Evolutionary conservation across 768 basidiomycete species (phyloP).

Genomic region (Sarcodon sp.): DNA sequence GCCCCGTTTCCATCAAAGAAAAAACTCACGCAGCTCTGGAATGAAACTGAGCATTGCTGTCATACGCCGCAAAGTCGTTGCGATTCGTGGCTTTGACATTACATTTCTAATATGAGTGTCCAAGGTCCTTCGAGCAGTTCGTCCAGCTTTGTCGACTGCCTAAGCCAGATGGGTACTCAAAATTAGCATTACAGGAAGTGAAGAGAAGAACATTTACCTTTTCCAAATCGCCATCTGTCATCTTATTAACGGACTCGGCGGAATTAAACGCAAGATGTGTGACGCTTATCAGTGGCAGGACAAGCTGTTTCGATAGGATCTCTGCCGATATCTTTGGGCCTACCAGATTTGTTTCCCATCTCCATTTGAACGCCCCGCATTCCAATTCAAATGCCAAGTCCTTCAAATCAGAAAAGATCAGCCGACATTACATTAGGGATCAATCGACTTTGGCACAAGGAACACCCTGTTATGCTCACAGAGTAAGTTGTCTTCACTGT

Average conservation of each 20-base stretch:
- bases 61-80: slow-evolving; percentile 57
- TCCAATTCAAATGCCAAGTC: slow-evolving; percentile 55
- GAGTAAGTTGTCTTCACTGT: slow-evolving; percentile 46
- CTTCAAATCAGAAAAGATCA: slow-evolving; percentile 21
- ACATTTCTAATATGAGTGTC: slow-evolving; percentile 67
- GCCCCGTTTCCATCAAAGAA: slow-evolving; percentile 3
- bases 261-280: slow-evolving; percentile 58
- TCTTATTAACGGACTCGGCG: slow-evolving; percentile 39
- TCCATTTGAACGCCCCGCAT: slow-evolving; percentile 55
- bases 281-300: slow-evolving; percentile 62
- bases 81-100: slow-evolving; percentile 52
- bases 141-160: slow-evolving; percentile 60
- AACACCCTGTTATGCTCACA: slow-evolving; percentile 22
- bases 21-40: slow-evolving; percentile 47
- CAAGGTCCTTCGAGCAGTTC: slow-evolving; percentile 51
- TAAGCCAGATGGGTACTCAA: slow-evolving; percentile 14
- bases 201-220: slow-evolving; percentile 30
- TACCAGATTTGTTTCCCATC: slow-evolving; percentile 62
- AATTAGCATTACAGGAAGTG: slow-evolving; percentile 3
- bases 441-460: not conserved
- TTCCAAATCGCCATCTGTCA: slow-evolving; percentile 48
- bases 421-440: not conserved
- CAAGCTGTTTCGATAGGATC: slow-evolving; percentile 65
- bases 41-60: slow-evolving; percentile 61
- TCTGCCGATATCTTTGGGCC: slow-evolving; percentile 57